Conservation (phyloP, 768 basidiomycete genomes). For the Rhodocollybia butyracea region DNA sequence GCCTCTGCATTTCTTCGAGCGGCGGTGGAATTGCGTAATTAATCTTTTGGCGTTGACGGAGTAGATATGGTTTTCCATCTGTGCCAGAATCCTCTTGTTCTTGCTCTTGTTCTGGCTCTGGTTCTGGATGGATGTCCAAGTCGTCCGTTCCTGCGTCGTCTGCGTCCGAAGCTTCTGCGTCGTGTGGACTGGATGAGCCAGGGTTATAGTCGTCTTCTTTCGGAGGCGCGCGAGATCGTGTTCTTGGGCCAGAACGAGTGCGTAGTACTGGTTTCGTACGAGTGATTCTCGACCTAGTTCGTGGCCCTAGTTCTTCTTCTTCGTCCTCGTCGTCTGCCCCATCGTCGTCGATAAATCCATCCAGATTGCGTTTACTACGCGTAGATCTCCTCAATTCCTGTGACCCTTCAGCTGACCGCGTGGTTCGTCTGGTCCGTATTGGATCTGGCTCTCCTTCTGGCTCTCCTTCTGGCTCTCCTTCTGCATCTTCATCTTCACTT, state of each 20-base stretch:
- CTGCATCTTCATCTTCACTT: conserved; percentile 23
- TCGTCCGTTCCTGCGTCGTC: conserved; percentile 44
- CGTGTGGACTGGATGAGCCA: conserved; percentile 44
- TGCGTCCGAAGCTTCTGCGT: conserved; percentile 48
- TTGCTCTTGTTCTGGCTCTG: conserved; percentile 43
- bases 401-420: conserved; percentile 36
- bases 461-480: conserved; percentile 20
- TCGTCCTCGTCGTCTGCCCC: background rate
- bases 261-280: background rate
- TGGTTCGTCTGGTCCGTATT: conserved; percentile 5
- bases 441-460: background rate
- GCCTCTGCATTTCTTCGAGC: conserved; percentile 62
- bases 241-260: conserved; percentile 1
- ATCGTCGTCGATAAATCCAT: conserved; percentile 9
- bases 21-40: conserved; percentile 85
- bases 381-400: conserved; percentile 36
- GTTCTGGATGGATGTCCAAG: conserved; percentile 33
- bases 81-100: conserved; percentile 33
- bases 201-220: conserved; percentile 27
- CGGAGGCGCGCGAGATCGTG: background rate
- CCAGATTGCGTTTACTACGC: conserved; percentile 37
- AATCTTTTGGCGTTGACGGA: conserved; percentile 64
- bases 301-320: background rate
- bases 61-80: conserved; percentile 50
- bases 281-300: background rate